phyloP scores from a whole-genome alignment of 176 grass and related monocot species.

The Paspalum notatum region DNA sequence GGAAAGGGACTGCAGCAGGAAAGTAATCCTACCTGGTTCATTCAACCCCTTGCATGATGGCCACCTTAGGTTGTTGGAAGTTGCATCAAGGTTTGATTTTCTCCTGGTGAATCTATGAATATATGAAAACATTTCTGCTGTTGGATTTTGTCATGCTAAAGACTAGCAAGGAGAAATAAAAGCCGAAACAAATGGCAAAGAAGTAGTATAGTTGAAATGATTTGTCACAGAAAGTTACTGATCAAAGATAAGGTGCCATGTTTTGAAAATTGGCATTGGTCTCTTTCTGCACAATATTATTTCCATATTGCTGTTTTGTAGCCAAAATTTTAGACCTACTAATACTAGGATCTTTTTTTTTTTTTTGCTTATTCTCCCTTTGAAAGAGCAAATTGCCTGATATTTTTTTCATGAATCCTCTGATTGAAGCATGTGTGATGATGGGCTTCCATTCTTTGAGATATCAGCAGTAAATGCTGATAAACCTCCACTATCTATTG shows the following conservation, averaged over 20 bases:
- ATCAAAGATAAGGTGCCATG: neutral
- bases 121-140: neutral
- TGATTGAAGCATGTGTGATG: conserved; percentile 78
- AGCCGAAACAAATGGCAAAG: conserved; percentile 8
- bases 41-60: conserved; percentile 99
- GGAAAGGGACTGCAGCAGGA: conserved; percentile 60
- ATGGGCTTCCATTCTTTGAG: conserved; percentile 86
- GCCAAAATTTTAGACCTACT: neutral
- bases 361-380: neutral
- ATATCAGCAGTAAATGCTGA: conserved; percentile 95
- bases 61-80: conserved; percentile 79
- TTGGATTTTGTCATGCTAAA: conserved; percentile 24
- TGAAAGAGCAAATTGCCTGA: conserved; percentile 18
- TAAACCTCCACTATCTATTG: conserved; percentile 77
- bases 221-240: neutral
- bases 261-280: neutral
- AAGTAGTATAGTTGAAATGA: conserved; percentile 20
- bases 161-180: conserved; percentile 19
- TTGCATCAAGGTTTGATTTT: conserved; percentile 73
- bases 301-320: conserved; percentile 13
- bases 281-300: neutral
- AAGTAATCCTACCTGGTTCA: conserved; percentile 90
- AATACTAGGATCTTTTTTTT: neutral
- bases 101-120: neutral
- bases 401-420: neutral